phyloP scores from a whole-genome alignment of 495 filamentous ascomycete species.

The Daldinia childiae region DNA sequence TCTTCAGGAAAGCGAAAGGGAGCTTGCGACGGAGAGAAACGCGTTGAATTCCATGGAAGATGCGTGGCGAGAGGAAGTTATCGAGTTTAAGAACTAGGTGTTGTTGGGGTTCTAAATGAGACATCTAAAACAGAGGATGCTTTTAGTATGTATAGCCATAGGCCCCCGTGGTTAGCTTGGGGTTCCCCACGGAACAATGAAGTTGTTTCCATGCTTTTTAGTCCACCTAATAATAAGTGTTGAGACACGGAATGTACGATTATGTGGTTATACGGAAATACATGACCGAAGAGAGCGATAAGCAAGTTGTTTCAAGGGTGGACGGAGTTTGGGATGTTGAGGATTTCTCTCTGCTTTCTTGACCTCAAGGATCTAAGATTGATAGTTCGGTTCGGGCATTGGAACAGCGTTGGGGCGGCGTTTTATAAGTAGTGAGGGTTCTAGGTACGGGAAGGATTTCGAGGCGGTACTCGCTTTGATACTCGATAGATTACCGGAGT shows the following conservation, averaged over 20 bases:
- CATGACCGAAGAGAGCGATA: slow-evolving; percentile 16
- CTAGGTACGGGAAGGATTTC: neutral
- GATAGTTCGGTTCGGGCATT: neutral
- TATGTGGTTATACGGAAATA: slow-evolving; percentile 20
- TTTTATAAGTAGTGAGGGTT: neutral
- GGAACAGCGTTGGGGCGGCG: neutral
- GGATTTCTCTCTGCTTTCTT: neutral
- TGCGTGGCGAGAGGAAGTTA: slow-evolving; percentile 14
- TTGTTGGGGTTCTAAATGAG: neutral
- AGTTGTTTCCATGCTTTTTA: no score
- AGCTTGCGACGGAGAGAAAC: neutral
- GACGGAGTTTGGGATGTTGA: neutral
- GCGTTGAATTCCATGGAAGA: slow-evolving; percentile 14
- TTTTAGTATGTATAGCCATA: no score
- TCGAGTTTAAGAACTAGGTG: slow-evolving; percentile 21
- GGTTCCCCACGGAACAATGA: no score
- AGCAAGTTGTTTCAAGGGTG: neutral
- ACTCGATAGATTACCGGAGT: neutral
- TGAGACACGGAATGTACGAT: slow-evolving; percentile 28
- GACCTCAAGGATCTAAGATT: neutral
- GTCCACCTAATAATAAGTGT: no score
- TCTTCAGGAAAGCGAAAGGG: slow-evolving; percentile 12
- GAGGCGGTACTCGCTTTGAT: neutral
- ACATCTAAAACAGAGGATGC: no score
- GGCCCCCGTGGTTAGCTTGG: no score